Evolutionary conservation across 495 filamentous ascomycete genomes (phyloP).

Genomic region (Pseudevernia furfuracea): DNA sequence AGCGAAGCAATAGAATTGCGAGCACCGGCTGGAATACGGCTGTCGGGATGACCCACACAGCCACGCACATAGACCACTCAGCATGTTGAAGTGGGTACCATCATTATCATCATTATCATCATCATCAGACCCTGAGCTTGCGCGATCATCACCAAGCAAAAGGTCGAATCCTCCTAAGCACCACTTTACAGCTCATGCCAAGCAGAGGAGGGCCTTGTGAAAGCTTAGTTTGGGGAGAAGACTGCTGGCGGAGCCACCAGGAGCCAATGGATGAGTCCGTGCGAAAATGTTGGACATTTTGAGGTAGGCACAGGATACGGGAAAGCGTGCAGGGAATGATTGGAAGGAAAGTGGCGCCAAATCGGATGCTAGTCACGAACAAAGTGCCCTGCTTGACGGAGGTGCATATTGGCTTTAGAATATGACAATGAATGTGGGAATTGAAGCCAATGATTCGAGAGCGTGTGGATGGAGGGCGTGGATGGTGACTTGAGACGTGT

Average conservation of each 20-base stretch:
- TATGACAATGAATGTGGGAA: neutral
- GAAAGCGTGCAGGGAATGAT: constrained; percentile 1
- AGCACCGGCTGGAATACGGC: neutral
- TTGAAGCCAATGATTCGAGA: neutral
- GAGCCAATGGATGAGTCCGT: constrained; percentile 7
- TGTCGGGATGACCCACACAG: neutral
- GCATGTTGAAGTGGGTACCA: neutral
- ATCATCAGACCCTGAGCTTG: neutral
- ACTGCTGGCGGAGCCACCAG: neutral
- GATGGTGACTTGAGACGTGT: neutral
- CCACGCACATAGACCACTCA: neutral
- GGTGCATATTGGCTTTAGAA: neutral
- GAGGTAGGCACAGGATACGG: constrained; percentile 4
- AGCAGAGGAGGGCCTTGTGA: neutral
- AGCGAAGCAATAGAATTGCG: neutral
- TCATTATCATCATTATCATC: neutral
- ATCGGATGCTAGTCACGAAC: constrained; percentile 10
- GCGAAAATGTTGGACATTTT: constrained; percentile 5
- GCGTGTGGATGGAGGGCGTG: too few species aligned
- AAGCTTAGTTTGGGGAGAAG: neutral
- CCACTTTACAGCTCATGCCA: neutral
- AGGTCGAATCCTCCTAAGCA: neutral
- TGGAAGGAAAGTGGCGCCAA: constrained; percentile 6
- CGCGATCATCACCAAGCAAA: neutral
- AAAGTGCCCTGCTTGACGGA: constrained; percentile 3